A percentile compares a stretch with the other conserved stretches of the same genome.
These are phyloP conservation scores for Ambrosia trifida DNA, from an alignment of 129 eudicot species.

Conservation along the genomic window DNA sequence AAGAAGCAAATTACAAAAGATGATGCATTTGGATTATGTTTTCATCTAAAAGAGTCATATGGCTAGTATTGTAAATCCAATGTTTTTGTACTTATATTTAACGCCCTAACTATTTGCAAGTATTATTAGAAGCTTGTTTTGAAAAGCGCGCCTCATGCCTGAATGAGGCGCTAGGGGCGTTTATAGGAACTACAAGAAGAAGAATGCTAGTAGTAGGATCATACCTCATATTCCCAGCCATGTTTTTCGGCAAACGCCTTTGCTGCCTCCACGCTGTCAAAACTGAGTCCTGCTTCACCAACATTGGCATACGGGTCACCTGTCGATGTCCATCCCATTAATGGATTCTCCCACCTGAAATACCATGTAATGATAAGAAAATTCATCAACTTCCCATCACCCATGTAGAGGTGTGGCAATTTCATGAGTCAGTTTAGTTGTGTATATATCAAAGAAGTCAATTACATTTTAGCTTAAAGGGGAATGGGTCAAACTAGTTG, in stretches of 20 bases:
- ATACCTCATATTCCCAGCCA: slow-evolving; percentile 95
- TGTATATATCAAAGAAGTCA: background rate
- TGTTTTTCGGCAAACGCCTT: slow-evolving; percentile 75
- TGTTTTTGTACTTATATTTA: background rate
- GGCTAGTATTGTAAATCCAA: background rate
- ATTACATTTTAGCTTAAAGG: background rate
- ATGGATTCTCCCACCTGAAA: slow-evolving; percentile 92
- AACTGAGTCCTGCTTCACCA: slow-evolving; percentile 82
- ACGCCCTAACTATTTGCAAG: background rate
- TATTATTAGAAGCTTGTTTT: background rate
- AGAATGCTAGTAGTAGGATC: slow-evolving; percentile 16
- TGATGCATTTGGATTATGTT: background rate
- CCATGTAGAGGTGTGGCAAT: background rate
- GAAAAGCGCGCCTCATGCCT: background rate
- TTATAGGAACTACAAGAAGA: background rate
- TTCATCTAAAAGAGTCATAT: background rate
- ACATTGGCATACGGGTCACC: slow-evolving; percentile 98
- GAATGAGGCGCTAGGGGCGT: no score
- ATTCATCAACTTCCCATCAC: slow-evolving; percentile 7
- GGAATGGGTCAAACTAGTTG: background rate
- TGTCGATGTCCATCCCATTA: slow-evolving; percentile 97
- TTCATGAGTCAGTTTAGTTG: background rate
- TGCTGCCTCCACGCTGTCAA: slow-evolving; percentile 79
- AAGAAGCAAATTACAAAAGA: background rate
- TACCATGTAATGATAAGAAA: background rate